Conservation (phyloP, 2,329 filamentous ascomycete species). For the Botryotinia narcissicola region DNA sequence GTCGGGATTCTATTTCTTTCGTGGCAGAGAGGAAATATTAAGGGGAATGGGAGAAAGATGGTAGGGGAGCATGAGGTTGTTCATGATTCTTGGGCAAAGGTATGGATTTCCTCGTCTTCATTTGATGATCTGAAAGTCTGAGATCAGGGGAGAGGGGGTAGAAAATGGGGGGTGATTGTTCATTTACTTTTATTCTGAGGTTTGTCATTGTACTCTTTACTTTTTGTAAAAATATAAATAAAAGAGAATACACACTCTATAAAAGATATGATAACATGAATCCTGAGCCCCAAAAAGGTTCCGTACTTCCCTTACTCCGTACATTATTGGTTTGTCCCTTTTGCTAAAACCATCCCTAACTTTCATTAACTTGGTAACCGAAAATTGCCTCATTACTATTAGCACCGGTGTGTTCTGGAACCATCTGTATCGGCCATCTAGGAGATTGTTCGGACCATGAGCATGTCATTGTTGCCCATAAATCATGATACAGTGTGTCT, state of each 20-base stretch:
- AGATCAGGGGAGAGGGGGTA: too few relatives aligned
- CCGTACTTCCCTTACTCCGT: background rate
- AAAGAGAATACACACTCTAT: background rate
- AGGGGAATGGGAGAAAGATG: too few relatives aligned
- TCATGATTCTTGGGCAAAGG: background rate
- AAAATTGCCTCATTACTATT: background rate
- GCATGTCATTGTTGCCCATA: constrained; percentile 37
- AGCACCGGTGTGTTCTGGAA: too few relatives aligned
- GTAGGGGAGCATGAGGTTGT: background rate
- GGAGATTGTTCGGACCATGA: constrained; percentile 27
- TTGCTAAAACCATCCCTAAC: background rate
- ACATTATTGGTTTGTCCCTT: background rate
- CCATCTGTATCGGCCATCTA: background rate
- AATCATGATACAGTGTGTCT: constrained; percentile 26
- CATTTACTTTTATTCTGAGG: background rate
- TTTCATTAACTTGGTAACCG: background rate
- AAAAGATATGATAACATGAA: background rate
- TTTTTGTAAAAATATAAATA: background rate
- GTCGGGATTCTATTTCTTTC: background rate
- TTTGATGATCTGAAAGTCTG: background rate
- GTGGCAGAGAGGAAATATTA: background rate
- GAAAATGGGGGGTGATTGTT: background rate
- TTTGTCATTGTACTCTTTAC: background rate
- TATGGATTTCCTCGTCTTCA: too few relatives aligned
- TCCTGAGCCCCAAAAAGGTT: background rate